These are phyloP conservation scores for Forsythia viridissima DNA, from an alignment of 257 asterid species.

Conservation along the genomic window DNA sequence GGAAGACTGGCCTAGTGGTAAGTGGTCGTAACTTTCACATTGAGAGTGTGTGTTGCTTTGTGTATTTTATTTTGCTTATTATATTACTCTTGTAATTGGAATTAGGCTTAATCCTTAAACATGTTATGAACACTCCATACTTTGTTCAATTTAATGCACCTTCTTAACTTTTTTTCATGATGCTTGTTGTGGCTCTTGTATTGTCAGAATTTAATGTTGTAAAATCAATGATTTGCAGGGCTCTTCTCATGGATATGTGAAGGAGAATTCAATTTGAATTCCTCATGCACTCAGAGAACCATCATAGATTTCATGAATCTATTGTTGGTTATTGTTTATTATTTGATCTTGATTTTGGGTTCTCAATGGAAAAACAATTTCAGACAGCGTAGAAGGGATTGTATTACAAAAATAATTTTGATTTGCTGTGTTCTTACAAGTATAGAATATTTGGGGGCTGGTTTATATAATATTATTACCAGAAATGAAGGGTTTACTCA, in stretches of 20 bases:
- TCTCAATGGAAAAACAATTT: conserved; percentile 19
- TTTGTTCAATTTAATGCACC: neutral
- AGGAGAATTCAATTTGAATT: conserved; percentile 34
- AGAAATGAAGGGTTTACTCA: conserved; percentile 19
- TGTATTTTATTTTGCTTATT: no score
- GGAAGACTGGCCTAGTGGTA: neutral
- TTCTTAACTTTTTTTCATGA: neutral
- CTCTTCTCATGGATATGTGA: conserved; percentile 39
- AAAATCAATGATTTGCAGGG: conserved; percentile 43
- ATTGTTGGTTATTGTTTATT: conserved; percentile 35
- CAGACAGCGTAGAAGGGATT: conserved; percentile 33
- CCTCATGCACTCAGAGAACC: conserved; percentile 33
- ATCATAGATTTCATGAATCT: conserved; percentile 45
- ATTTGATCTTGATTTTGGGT: conserved; percentile 27
- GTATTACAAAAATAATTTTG: conserved; percentile 29
- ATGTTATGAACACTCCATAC: neutral
- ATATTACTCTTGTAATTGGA: no score
- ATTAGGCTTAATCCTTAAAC: no score
- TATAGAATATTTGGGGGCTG: conserved; percentile 34
- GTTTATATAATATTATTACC: conserved; percentile 23
- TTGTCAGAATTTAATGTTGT: neutral
- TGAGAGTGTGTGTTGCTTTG: no score
- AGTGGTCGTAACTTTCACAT: neutral
- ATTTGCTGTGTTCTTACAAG: conserved; percentile 47
- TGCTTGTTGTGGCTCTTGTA: neutral